Conservation (phyloP, 768 basidiomycete species). For the Auricularia sp. region DNA sequence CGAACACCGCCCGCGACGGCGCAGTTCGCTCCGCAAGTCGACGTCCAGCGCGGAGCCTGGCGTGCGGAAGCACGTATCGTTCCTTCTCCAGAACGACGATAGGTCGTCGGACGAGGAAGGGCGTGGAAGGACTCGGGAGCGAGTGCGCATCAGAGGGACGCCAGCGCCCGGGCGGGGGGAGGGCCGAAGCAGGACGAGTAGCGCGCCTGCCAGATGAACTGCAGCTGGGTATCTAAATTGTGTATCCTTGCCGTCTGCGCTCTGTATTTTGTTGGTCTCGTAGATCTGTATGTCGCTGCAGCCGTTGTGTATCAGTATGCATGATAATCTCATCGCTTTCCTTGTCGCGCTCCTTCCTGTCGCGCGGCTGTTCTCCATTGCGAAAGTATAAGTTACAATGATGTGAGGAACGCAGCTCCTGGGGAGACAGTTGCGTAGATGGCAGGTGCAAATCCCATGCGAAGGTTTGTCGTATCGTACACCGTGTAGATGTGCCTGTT, state of each 20-base stretch:
- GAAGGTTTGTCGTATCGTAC: slow-evolving; percentile 3
- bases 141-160: background rate
- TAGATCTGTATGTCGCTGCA: too few species aligned
- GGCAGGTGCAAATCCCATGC: slow-evolving; percentile 2
- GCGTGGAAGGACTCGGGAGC: background rate
- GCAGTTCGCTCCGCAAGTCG: background rate
- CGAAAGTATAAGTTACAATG: too few species aligned
- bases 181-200: background rate
- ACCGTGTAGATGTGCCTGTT: slow-evolving; percentile 4
- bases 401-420: too few species aligned
- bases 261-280: too few species aligned
- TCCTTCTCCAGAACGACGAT: background rate
- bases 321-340: too few species aligned
- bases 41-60: background rate
- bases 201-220: background rate
- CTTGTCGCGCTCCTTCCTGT: too few species aligned
- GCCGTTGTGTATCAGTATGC: too few species aligned
- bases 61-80: background rate
- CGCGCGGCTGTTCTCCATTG: too few species aligned
- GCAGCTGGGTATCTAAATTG: background rate
- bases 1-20: background rate
- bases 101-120: background rate
- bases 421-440: background rate
- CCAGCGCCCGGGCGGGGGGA: background rate
- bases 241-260: too few species aligned